phyloP scores from a whole-genome alignment of 768 basidiomycete genomes.

The Mrakia blollopis region DNA sequence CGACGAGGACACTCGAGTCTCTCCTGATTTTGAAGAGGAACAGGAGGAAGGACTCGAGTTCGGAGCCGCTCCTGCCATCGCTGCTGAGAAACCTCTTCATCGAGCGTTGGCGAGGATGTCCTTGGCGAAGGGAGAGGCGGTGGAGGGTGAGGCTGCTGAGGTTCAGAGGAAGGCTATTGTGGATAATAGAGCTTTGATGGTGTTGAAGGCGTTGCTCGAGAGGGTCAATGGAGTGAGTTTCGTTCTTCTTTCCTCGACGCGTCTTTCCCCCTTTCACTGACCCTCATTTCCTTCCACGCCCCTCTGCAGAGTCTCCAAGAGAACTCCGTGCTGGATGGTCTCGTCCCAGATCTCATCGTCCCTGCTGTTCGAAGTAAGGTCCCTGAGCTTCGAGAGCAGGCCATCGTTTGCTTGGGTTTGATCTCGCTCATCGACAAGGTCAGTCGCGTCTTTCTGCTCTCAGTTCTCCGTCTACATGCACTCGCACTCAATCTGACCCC shows the following conservation, averaged over 20 bases:
- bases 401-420: slow-evolving; percentile 70
- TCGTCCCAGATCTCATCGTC: slow-evolving; percentile 74
- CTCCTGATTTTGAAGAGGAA: slow-evolving; percentile 3
- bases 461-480: slow-evolving; percentile 40
- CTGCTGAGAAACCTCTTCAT: slow-evolving; percentile 6
- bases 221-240: slow-evolving; percentile 29
- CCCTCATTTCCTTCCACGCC: background rate
- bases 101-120: slow-evolving; percentile 7
- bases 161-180: slow-evolving; percentile 10
- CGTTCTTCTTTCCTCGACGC: background rate
- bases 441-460: slow-evolving; percentile 38
- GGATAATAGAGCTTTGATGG: slow-evolving; percentile 7
- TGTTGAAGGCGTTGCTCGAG: slow-evolving; percentile 27
- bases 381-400: slow-evolving; percentile 69
- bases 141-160: slow-evolving; percentile 2
- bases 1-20: background rate
- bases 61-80: background rate
- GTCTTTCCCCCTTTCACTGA: background rate
- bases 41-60: slow-evolving; percentile 11
- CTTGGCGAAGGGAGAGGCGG: slow-evolving; percentile 9
- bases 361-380: slow-evolving; percentile 80
- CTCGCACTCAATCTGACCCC: background rate
- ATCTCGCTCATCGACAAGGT: slow-evolving; percentile 69
- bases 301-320: slow-evolving; percentile 50
- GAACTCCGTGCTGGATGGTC: slow-evolving; percentile 64